Evolutionary conservation across 352 stramenopile species (phyloP), one percentile per base, ranked within the genome.

Genomic region (Pilasporangium apinafurcum): DNA sequence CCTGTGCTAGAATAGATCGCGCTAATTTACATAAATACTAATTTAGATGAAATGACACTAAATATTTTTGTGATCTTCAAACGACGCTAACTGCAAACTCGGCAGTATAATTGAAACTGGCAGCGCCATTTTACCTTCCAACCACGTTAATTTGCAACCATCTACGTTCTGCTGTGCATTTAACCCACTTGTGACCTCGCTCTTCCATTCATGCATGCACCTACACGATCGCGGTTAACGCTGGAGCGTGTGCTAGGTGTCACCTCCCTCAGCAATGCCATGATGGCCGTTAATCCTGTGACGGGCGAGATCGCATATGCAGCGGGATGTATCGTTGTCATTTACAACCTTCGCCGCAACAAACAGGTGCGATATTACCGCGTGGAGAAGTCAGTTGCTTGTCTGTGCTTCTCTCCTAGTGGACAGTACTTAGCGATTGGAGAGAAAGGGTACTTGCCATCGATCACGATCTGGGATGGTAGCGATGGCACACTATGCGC

Each of bases 291-390:
- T 20, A 90, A 89, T 44, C 68, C 68, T 13, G 68, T 73, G 30
- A 88, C 74, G 8, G 77, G 79, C 6, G 82, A 96, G 58, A 68
- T 92, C 48, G 85, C 83, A 39, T 96, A 92, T 53, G 63, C 82
- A 4, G 83, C 85, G 3, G 85, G 85, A 7, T 92, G 81, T 50
- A 89, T 95, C 32, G 85, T 95, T 37, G 85, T 96, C n/a, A 72
- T 96, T 34, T 96, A 94, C 73, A 92, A 89, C 59, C 45, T 90
- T 21, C 60, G 79, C 0, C 58, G 82, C 28, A 85, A 93, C 58
- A 92, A 91, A 32, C 85, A 96, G 33, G 73, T 89, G 48, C 70
- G 80, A 3, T 96, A 94, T 60, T 94, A 94, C 56, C 83, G 82
- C 34, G 82, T 92, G 2, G 81, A 92, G 51, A 93, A 93, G 41